These are phyloP conservation scores for Auriscalpium vulgare DNA, from an alignment of 768 basidiomycete genomes.

Conservation along the genomic window DNA sequence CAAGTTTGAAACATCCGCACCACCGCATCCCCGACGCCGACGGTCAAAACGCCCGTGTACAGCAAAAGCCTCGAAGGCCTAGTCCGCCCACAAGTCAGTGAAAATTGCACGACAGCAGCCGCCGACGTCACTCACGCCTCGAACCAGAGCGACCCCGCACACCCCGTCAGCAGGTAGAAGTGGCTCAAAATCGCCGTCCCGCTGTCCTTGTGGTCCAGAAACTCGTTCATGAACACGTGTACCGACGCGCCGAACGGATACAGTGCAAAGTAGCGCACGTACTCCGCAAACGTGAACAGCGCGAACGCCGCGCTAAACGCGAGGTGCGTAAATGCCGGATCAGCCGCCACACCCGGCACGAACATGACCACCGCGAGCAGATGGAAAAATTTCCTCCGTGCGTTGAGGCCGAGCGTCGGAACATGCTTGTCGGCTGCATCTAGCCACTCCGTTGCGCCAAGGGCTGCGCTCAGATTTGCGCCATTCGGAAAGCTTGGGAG, in stretches of 20 bases:
- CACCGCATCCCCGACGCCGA: slow-evolving; percentile 92
- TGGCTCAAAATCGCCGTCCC: slow-evolving; percentile 96
- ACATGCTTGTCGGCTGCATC: slow-evolving; percentile 88
- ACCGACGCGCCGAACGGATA: slow-evolving; percentile 92
- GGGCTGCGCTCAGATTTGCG: slow-evolving; percentile 35
- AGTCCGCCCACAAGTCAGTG: not conserved
- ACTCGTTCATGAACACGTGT: slow-evolving; percentile 96
- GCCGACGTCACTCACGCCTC: slow-evolving; percentile 61
- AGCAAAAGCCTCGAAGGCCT: slow-evolving; percentile 45
- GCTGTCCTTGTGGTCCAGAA: slow-evolving; percentile 88
- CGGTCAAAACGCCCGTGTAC: slow-evolving; percentile 80
- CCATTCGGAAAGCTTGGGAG: slow-evolving; percentile 41
- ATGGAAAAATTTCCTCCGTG: slow-evolving; percentile 94
- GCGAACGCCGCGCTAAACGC: slow-evolving; percentile 94
- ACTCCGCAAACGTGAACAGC: slow-evolving; percentile 92
- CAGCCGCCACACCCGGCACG: slow-evolving; percentile 84
- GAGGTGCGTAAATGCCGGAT: slow-evolving; percentile 93
- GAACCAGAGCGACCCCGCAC: slow-evolving; percentile 90
- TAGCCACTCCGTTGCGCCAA: slow-evolving; percentile 52
- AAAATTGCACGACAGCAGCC: slow-evolving; percentile 1
- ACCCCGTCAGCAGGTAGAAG: slow-evolving; percentile 94
- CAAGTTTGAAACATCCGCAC: slow-evolving; percentile 35
- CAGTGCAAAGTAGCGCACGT: slow-evolving; percentile 95
- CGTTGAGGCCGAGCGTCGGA: slow-evolving; percentile 85
- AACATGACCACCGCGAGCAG: slow-evolving; percentile 95